Base-by-base conservation (phyloP, 108 stramenopile genomes). In the Pseudonitzschia multiseries region DNA sequence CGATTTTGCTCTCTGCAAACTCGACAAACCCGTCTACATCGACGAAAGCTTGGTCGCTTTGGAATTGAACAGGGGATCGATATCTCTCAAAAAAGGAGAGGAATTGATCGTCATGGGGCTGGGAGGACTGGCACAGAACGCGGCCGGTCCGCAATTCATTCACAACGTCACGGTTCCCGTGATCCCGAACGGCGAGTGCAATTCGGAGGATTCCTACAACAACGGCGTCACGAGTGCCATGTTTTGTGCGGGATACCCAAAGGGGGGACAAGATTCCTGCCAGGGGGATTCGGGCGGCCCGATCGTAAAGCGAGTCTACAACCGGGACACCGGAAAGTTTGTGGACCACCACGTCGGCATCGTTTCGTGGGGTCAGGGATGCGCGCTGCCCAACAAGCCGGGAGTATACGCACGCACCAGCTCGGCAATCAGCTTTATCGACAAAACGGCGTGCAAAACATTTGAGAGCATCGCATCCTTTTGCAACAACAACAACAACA, bases 241-340 rank as follows among this genome's bases (percentile, higher is more conserved):
- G 61, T 8, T 62, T 2, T 62, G 61, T 0, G 61, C 61, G 0
- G 61, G 61, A 17, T 62, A 29, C 36, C 0, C 61, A 14, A 2
- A 62, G 0, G 61, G 61, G 0, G 33, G 18, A 40, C 65, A 80
- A 44, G 87, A 86, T 63, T 63, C 81, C 8, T 88, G 87, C 36
- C 85, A 88, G 62, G 87, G 87, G 2, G 87, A 86, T 29, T 78
- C 76, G 9, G 87, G 86, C 31, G 86, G 86, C 33, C 86, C 86
- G 0, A 60, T 76, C 24, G 61, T 76, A 33, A 57, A 24, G 48
- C 46, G 66, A 31, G 24, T 24, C 1, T 26, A 21, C 8, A 52
- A 18, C 26, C 17, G 3, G 24, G 10, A 22, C 54, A 48, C 42
- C 21, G 46, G 67, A 24, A 46, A 42, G 15, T n/a, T 56, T 20